Percentiles rank a stretch among this genome's conserved stretches.
Conservation (phyloP, 306 rosid genomes). For the Lathyrus aphaca region DNA sequence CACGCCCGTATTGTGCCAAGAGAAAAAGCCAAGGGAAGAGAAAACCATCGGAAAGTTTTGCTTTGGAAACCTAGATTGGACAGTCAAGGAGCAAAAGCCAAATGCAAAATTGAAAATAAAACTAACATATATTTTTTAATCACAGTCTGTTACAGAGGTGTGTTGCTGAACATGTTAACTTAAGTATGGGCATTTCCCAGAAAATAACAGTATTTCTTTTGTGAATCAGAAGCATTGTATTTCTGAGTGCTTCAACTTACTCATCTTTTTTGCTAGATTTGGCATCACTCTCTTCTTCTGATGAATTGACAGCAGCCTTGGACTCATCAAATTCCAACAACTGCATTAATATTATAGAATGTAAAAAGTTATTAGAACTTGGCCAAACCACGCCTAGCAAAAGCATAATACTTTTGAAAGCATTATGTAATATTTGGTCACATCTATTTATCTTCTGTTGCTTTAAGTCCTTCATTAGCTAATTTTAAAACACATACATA, state of each 20-base stretch:
- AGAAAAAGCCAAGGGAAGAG: neutral
- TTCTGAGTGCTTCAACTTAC: constrained; percentile 41
- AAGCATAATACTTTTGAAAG: no score
- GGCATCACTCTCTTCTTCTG: constrained; percentile 56
- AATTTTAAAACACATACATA: neutral
- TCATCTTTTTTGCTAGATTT: constrained; percentile 72
- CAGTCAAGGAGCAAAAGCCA: constrained; percentile 12
- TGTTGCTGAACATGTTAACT: constrained; percentile 56
- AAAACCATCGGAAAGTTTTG: constrained; percentile 1
- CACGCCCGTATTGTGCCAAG: neutral
- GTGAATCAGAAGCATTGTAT: constrained; percentile 32
- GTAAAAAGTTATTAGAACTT: constrained; percentile 11
- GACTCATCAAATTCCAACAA: constrained; percentile 92
- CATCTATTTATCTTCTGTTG: constrained; percentile 10
- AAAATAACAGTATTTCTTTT: constrained; percentile 37
- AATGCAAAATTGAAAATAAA: constrained; percentile 21
- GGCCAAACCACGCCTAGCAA: constrained; percentile 12
- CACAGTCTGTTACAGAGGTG: constrained; percentile 55
- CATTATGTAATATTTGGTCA: no score
- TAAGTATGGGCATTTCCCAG: constrained; percentile 37
- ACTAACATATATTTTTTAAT: constrained; percentile 44
- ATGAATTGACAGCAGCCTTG: constrained; percentile 48
- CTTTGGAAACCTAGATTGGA: constrained; percentile 1
- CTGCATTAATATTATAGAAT: constrained; percentile 44
- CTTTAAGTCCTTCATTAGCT: constrained; percentile 5